phyloP scores from a whole-genome alignment of 768 basidiomycete genomes.

The Leccinum barrowsii region DNA sequence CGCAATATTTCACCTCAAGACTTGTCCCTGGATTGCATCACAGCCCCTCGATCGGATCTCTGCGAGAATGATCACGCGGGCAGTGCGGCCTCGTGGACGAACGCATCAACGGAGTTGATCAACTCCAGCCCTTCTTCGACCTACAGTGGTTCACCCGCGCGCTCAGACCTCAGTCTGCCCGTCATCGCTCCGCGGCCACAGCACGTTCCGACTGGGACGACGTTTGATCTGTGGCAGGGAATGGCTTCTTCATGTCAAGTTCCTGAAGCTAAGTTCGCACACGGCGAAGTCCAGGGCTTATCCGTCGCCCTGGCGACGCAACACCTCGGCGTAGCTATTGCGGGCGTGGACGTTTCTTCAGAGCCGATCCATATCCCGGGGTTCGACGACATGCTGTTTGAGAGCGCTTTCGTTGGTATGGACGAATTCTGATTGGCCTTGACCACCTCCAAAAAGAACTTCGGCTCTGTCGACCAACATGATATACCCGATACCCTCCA shows the following conservation, averaged over 20 bases:
- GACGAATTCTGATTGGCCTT: conserved; percentile 7
- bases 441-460: background rate
- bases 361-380: conserved; percentile 2
- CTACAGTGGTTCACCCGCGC: conserved; percentile 42
- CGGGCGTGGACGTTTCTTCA: conserved; percentile 3
- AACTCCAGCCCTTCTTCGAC: conserved; percentile 38
- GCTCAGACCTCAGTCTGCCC: conserved; percentile 27
- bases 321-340: background rate
- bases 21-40: conserved; percentile 8
- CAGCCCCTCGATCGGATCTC: conserved; percentile 7
- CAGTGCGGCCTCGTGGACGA: conserved; percentile 7
- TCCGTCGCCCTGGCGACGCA: background rate
- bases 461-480: background rate
- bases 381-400: conserved; percentile 20
- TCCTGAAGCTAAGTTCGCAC: background rate
- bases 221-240: conserved; percentile 24
- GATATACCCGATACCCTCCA: background rate
- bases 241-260: background rate
- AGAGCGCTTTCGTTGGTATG: conserved; percentile 6
- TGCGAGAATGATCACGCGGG: background rate
- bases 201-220: background rate
- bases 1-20: conserved; percentile 18
- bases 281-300: background rate
- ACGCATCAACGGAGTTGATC: conserved; percentile 13
- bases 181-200: conserved; percentile 29